A percentile compares a stretch with the other conserved stretches of the same genome.
Evolutionary conservation across 768 basidiomycete genomes (phyloP).

Genomic region (Hemileccinum impolitum): DNA sequence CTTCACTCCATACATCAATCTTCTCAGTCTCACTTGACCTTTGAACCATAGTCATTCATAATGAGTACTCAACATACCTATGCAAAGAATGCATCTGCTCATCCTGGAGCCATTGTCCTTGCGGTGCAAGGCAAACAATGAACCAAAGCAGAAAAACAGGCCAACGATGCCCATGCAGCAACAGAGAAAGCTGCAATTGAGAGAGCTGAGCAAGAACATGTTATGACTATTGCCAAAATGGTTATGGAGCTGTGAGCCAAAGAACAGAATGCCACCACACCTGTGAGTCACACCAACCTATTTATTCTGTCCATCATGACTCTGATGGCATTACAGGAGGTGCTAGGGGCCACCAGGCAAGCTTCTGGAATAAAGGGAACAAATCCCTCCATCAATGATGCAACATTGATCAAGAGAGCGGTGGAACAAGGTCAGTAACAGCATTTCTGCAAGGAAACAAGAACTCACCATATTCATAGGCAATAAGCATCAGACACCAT

Average conservation of each 20-base stretch:
- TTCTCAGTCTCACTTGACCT: too few relatives aligned
- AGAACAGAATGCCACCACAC: neutral
- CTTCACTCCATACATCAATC: neutral
- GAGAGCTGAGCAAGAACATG: neutral
- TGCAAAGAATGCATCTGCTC: neutral
- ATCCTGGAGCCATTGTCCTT: neutral
- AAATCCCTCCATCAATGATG: too few relatives aligned
- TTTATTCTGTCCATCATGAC: neutral
- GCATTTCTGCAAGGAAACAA: too few relatives aligned
- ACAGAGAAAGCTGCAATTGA: neutral
- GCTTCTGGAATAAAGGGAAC: too few relatives aligned
- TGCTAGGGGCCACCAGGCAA: too few relatives aligned
- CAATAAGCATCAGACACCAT: too few relatives aligned
- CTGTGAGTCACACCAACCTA: neutral
- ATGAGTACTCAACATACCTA: neutral
- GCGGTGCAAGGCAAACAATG: neutral
- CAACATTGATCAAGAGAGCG: too few relatives aligned
- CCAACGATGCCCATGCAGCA: neutral
- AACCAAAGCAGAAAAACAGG: neutral
- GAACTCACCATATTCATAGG: too few relatives aligned
- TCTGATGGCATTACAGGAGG: too few relatives aligned
- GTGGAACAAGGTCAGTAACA: too few relatives aligned
- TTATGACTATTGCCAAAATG: neutral
- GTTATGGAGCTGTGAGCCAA: slow-evolving; percentile 1
- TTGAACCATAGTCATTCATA: too few relatives aligned